A percentile compares a stretch with the other conserved stretches of the same genome.
Evolutionary conservation across 1,139 yeast species (phyloP).

Genomic region (Candida freyschussii): DNA sequence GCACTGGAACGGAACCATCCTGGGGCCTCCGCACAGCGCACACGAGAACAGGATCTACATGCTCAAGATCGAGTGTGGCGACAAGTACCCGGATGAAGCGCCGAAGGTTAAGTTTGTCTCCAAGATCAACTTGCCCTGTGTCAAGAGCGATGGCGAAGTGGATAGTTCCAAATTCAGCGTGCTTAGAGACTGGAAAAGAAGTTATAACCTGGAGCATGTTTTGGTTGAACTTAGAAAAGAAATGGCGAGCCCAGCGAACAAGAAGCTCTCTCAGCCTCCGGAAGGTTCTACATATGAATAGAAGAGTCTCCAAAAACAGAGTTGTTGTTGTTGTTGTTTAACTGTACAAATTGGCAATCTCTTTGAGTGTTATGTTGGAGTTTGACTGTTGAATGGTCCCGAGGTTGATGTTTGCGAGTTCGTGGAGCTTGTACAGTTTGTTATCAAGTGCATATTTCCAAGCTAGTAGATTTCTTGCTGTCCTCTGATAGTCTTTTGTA

Average conservation of each 20-base stretch:
- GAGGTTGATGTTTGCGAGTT: constrained; percentile 5
- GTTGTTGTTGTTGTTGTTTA: no score
- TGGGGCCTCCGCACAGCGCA: constrained; percentile 94
- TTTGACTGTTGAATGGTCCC: no score
- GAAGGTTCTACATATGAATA: constrained; percentile 83
- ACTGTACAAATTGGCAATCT: no score
- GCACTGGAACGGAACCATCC: constrained; percentile 90
- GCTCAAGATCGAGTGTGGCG: constrained; percentile 75
- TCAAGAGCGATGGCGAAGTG: constrained; percentile 60
- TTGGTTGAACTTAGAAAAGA: constrained; percentile 80
- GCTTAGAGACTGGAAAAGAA: constrained; percentile 79
- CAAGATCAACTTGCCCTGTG: constrained; percentile 87
- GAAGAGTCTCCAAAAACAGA: no score
- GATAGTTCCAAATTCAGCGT: constrained; percentile 58
- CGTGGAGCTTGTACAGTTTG: constrained; percentile 5
- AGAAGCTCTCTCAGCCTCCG: constrained; percentile 83
- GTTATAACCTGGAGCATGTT: constrained; percentile 87
- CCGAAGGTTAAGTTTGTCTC: constrained; percentile 78
- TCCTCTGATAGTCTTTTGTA: constrained; percentile 6
- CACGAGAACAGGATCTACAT: constrained; percentile 94
- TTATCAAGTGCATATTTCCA: constrained; percentile 13
- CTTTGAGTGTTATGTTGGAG: no score
- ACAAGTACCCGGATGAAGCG: constrained; percentile 81
- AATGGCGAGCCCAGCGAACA: constrained; percentile 81
- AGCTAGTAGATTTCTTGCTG: constrained; percentile 12